A percentile compares a stretch with the other conserved stretches of the same genome.
phyloP scores from a whole-genome alignment of 768 basidiomycete genomes.

The Atractiella rhizophila region DNA sequence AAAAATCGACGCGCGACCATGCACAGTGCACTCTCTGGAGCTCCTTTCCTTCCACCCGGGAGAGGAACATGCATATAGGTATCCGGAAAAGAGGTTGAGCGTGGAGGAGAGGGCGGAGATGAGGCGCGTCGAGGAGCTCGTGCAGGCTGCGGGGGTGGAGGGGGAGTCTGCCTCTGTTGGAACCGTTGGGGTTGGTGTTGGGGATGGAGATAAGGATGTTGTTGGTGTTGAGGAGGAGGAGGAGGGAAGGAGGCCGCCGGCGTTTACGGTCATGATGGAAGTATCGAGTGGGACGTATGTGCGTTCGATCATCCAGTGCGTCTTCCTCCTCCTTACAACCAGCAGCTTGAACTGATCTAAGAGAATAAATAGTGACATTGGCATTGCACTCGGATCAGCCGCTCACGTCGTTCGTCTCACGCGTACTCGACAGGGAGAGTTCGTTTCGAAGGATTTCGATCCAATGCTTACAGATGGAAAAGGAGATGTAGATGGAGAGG shows the following conservation, averaged over 20 bases:
- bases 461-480: too few species aligned
- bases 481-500: too few species aligned
- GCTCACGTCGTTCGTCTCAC: slow-evolving; percentile 82
- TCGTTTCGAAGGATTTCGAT: slow-evolving; percentile 16
- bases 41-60: slow-evolving; percentile 47
- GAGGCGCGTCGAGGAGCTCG: slow-evolving; percentile 32
- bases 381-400: slow-evolving; percentile 52
- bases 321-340: too few species aligned
- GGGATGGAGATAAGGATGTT: background rate
- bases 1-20: slow-evolving; percentile 66
- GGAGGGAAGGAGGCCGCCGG: slow-evolving; percentile 29
- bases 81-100: slow-evolving; percentile 46
- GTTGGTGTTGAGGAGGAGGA: background rate
- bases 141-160: slow-evolving; percentile 4
- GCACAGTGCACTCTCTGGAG: slow-evolving; percentile 56
- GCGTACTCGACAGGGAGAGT: slow-evolving; percentile 59
- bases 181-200: background rate
- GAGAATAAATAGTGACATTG: too few species aligned
- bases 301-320: slow-evolving; percentile 80
- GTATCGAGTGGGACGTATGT: slow-evolving; percentile 96
- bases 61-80: slow-evolving; percentile 42
- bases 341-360: too few species aligned
- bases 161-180: background rate
- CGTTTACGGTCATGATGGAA: slow-evolving; percentile 69
- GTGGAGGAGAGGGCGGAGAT: slow-evolving; percentile 44